Evolutionary conservation across 78 protist genomes (phyloP).

Genomic region (Anaeramoeba flamelloides): DNA sequence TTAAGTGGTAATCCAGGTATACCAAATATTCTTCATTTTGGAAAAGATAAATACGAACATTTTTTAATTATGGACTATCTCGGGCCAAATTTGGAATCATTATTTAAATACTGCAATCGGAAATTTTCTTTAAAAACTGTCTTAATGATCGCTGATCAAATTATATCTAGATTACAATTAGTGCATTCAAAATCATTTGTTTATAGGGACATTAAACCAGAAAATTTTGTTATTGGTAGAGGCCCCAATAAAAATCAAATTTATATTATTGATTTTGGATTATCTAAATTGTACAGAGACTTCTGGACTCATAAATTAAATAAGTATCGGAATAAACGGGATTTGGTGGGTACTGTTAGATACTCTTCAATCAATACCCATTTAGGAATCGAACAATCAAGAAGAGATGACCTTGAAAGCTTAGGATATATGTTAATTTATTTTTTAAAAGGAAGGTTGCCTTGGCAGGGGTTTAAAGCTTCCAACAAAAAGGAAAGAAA

Average conservation of each 20-base stretch:
- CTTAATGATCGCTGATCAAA: neutral
- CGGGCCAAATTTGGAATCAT: neutral
- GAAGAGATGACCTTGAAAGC: no score
- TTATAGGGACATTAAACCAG: neutral
- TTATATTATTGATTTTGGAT: neutral
- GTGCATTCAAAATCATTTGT: neutral
- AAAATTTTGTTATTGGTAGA: neutral
- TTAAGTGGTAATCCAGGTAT: neutral
- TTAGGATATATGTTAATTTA: no score
- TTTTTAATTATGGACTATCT: neutral
- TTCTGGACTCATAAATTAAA: neutral
- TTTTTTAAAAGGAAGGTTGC: no score
- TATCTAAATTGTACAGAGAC: neutral
- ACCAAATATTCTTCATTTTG: neutral
- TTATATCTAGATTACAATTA: no score
- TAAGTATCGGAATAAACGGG: neutral
- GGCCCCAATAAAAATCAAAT: neutral
- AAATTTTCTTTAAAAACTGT: slow-evolving; percentile 1
- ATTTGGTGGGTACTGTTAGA: neutral
- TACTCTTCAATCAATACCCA: neutral
- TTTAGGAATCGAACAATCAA: neutral
- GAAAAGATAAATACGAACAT: neutral
- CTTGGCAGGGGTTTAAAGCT: no score
- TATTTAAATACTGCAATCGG: neutral
- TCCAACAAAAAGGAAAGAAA: no score